Evolutionary conservation across 2,329 filamentous ascomycete species (phyloP), one percentile per base, ranked within the genome.

Genomic region (Aspergillus pseudoglaucus): DNA sequence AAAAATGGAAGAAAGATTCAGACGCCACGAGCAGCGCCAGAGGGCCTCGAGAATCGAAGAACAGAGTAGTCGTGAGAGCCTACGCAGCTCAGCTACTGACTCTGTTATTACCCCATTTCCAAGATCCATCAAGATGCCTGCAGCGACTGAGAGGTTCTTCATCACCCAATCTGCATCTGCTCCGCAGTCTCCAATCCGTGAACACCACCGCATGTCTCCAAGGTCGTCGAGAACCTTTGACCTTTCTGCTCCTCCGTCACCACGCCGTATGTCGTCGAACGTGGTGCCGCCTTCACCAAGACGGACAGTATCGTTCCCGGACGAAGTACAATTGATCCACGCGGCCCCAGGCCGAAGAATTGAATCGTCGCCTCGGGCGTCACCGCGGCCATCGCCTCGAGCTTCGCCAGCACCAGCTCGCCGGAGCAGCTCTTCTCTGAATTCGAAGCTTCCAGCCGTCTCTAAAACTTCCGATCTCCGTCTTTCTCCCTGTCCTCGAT

Each of bases 401-500:
- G 25, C 25, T 20, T 39, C 15, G 17, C 15, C 15, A 14, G 37
- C 18, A 18, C 33, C 33, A 18, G 15, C 37, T 39, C 37, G 37
- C 8, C 15, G 17, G 10, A 39, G 17, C 12, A 39, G 17, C 37
- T 20, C 37, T 39, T 39, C 37, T 20, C 17, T 18, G 15, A 10
- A 20, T 17, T 12, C 17, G 9, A 20, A 12, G 17, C 17, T 2
- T 20, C 17, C 37, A 10, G 42, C 53, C 10, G 55, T 57, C 12
- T 48, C 58, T 12, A 51, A 47, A 25, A 46, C 53, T 4, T 43
- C 50, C 22, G 55, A 57, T 10, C 52, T 65, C 38, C 60, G 53
- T 23, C 74, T 90, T 12, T 81, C 86, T 3, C 76, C 82, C 2
- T 95, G 90, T 58, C 84, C 84, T 6, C 78, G 88, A 51, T 80